Base-by-base conservation (phyloP, 148 eudicot genomes). In the Silene latifolia region DNA sequence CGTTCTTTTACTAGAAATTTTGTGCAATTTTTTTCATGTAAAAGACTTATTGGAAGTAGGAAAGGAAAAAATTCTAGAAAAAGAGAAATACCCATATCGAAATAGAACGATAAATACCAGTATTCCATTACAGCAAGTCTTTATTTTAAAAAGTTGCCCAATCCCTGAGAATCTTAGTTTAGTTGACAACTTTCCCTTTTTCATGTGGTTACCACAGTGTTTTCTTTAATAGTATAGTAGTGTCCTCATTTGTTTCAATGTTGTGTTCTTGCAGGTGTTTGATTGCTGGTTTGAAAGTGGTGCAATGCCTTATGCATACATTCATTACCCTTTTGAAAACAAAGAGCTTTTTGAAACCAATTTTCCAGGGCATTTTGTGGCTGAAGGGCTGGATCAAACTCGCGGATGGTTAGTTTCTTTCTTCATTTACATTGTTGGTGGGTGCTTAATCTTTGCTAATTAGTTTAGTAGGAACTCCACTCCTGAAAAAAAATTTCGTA, bases 211-310 rank as follows among this genome's bases (percentile, higher is more conserved):
- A 32, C 35, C 4, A 32, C 35, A 32, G 35, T 32, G 35, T 32
- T 32, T 32, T 32, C 35, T 32, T 32, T 32, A 32, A 32, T 32
- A 32, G 5, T 32, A 32, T 32, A 32, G 4, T 32, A 32, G 35
- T 32, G 4, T 32, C 35, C 35, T 32, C 35, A 32, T 32, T 32
- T 4, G 3, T 20, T 48, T 57, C 12, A 60, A 21, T 60, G 67
- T 4, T 63, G 64, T 59, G 5, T 67, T 73, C 14, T 54, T 80
- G 76, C 84, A 92, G 97, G 97, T 95, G 44, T 95, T 95, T 83
- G 99, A 92, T 87, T 95, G 99, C 85, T 95, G 99, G 99, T 95
- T 95, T 76, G 99, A 95, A 84, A 95, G 98, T 82, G 98, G 98
- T 76, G 89, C 98, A 67, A 95, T 95, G 98, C 98, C 98, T 47